phyloP scores from a whole-genome alignment of 768 basidiomycete species.

The Dictyophora rubrovolvata region DNA sequence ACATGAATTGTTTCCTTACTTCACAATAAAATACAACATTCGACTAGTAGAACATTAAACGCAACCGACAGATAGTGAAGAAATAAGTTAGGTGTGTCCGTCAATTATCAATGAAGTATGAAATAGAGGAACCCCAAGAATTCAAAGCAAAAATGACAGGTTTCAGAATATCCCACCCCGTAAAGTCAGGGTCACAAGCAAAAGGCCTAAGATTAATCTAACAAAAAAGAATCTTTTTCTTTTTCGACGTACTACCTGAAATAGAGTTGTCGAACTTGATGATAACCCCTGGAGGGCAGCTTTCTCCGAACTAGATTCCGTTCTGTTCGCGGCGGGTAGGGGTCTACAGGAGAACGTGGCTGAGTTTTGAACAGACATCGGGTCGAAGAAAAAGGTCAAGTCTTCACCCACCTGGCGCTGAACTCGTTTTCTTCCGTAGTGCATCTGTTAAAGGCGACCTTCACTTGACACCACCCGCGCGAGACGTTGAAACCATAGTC shows the following conservation, averaged over 20 bases:
- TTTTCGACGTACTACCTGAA: constrained; percentile 30
- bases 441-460: constrained; percentile 31
- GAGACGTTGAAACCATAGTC: neutral
- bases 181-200: neutral
- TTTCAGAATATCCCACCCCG: no score
- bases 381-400: neutral
- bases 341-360: constrained; percentile 19
- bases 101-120: neutral
- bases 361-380: neutral
- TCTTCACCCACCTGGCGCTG: constrained; percentile 22
- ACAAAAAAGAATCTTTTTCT: no score
- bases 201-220: constrained; percentile 14
- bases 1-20: no score
- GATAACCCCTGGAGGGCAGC: constrained; percentile 30
- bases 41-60: neutral
- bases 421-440: constrained; percentile 33
- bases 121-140: neutral
- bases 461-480: constrained; percentile 11
- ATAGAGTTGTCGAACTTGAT: constrained; percentile 36
- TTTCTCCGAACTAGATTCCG: constrained; percentile 37
- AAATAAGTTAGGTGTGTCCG: neutral
- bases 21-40: neutral
- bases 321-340: constrained; percentile 29
- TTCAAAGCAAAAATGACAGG: no score
- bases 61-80: neutral